Evolutionary conservation across 2,329 filamentous ascomycete genomes (phyloP).

Genomic region (Botrytis deweyae): DNA sequence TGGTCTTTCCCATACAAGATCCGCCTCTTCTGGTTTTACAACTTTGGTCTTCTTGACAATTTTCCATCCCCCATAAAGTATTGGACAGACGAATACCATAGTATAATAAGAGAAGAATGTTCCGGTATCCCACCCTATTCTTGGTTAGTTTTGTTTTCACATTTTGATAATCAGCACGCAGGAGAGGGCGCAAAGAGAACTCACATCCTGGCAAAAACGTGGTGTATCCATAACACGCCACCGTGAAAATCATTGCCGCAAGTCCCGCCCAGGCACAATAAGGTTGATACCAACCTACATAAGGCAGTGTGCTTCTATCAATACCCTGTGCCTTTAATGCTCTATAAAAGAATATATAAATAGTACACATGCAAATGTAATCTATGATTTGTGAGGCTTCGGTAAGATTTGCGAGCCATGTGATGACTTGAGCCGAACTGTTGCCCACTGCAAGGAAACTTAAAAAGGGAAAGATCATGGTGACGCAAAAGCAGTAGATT

Average conservation of each 20-base stretch:
- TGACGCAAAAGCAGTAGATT: slow-evolving; percentile 63
- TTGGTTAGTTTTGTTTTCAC: not conserved
- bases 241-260: slow-evolving; percentile 63
- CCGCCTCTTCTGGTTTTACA: slow-evolving; percentile 50
- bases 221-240: slow-evolving; percentile 69
- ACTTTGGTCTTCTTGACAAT: slow-evolving; percentile 59
- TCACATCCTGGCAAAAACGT: slow-evolving; percentile 63
- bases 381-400: slow-evolving; percentile 74
- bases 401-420: slow-evolving; percentile 51
- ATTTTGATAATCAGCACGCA: not conserved
- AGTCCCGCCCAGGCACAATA: slow-evolving; percentile 63
- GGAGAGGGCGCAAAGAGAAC: not conserved
- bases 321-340: slow-evolving; percentile 68
- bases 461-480: slow-evolving; percentile 66
- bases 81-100: slow-evolving; percentile 58
- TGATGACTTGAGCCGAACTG: slow-evolving; percentile 43
- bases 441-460: slow-evolving; percentile 66
- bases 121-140: slow-evolving; percentile 60
- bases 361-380: slow-evolving; percentile 65
- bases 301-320: slow-evolving; percentile 63
- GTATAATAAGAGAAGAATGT: slow-evolving; percentile 70
- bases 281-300: slow-evolving; percentile 59
- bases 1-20: slow-evolving; percentile 45
- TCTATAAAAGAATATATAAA: slow-evolving; percentile 69
- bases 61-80: slow-evolving; percentile 70